A percentile compares a stretch with the other conserved stretches of the same genome.
These are phyloP conservation scores for Wallemia mellicola DNA, from an alignment of 1,284 basidiomycete genomes.

Conservation along the genomic window DNA sequence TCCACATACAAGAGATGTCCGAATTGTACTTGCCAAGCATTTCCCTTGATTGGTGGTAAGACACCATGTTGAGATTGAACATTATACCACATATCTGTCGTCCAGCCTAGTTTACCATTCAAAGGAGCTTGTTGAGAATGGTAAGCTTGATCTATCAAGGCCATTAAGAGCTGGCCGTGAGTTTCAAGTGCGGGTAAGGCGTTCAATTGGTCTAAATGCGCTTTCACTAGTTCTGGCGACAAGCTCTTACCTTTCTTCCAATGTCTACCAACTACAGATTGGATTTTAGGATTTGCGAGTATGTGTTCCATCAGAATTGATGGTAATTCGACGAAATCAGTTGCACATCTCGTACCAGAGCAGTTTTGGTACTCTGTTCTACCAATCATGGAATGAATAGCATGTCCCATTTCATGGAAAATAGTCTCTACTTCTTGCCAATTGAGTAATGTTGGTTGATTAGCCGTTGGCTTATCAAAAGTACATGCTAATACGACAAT, in stretches of 20 bases:
- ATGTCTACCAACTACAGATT: constrained; percentile 40
- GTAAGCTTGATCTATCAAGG: constrained; percentile 63
- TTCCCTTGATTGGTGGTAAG: constrained; percentile 47
- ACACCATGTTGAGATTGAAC: constrained; percentile 40
- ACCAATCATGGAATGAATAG: constrained; percentile 98
- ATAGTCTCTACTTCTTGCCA: constrained; percentile 89
- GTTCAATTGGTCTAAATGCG: constrained; percentile 16
- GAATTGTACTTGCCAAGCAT: constrained; percentile 81
- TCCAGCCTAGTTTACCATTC: constrained; percentile 28
- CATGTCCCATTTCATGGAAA: constrained; percentile 98
- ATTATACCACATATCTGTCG: constrained; percentile 31
- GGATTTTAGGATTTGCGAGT: constrained; percentile 49
- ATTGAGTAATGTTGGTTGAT: constrained; percentile 40
- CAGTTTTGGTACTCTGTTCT: constrained; percentile 94
- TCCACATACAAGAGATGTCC: constrained; percentile 41
- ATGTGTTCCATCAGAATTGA: constrained; percentile 97
- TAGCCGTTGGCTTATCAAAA: constrained; percentile 36
- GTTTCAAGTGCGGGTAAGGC: constrained; percentile 32
- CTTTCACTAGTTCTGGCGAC: constrained; percentile 25
- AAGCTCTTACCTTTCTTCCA: constrained; percentile 32
- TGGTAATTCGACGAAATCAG: constrained; percentile 90
- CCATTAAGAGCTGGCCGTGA: constrained; percentile 69
- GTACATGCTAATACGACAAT: constrained; percentile 75
- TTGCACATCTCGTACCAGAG: constrained; percentile 89
- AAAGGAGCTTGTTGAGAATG: constrained; percentile 36